Base-by-base conservation (phyloP, 345 rosid genomes). In the Brassica napus region DNA sequence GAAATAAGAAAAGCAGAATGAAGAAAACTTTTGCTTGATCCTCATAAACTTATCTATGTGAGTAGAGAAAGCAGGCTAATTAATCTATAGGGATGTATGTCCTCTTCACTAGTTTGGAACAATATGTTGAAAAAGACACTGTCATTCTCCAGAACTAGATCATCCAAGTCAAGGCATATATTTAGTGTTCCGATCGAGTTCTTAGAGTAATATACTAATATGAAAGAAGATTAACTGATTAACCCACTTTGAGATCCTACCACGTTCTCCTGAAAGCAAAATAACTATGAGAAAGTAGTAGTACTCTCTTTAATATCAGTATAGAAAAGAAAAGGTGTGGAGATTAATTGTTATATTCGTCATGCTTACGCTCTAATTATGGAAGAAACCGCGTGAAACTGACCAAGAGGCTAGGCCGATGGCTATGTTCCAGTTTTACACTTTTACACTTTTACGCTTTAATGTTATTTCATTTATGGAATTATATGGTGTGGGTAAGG, bases 341-440 rank as follows among this genome's bases (percentile, higher is more conserved):
- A 32, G 2, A 59, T 7, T 71, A 57, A 39, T 60, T 61, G 68
- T 4, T 39, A 61, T 15, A 65, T 32, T 35, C 55, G 80, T 77
- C 62, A 77, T 77, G 69, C 76, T 71, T 64, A 52, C 32, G 66
- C 28, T 78, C n/a, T 37, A 55, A 11, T 37, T 4, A 71, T 16
- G n/a, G 8, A 71, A 78, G 57, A 47, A 71, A 52, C 68, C 26
- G 34, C 21, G 68, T 72, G 26, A 39, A 58, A 37, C 8, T 16
- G 3, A 7, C 28, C 7, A 15, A 57, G 16, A 39, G 15, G 8
- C 10, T 1, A 39, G 15, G 8, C 10, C 2, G 31, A 64, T 35
- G 32, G 72, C 42, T 78, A 37, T 0, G 44, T 10, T 55, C 35
- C 34, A 78, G 32, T 54, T 31, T 34, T 66, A 61, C 69, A 44